These are phyloP conservation scores for Fragilaria crotonensis DNA, from an alignment of 108 stramenopile genomes.

Conservation along the genomic window DNA sequence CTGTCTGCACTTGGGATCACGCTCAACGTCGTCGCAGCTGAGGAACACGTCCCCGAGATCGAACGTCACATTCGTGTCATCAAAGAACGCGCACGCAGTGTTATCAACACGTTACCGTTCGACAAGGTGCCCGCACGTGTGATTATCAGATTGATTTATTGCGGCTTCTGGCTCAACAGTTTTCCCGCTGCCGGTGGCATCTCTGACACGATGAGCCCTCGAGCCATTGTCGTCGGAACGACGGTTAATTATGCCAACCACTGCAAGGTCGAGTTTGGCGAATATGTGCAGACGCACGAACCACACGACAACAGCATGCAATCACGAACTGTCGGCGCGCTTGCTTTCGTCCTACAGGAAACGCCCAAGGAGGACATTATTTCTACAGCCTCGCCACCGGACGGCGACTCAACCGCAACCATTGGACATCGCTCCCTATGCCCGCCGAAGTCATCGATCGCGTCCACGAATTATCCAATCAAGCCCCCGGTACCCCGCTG, in stretches of 20 bases:
- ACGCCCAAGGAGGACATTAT: constrained; percentile 14
- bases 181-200: constrained; percentile 11
- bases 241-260: constrained; percentile 3
- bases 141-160: constrained; percentile 12
- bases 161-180: constrained; percentile 19
- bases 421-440: constrained; percentile 19
- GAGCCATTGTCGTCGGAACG: constrained; percentile 6
- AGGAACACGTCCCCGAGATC: constrained; percentile 24
- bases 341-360: constrained; percentile 20
- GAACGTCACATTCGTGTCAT: constrained; percentile 18
- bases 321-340: constrained; percentile 21
- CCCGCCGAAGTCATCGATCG: constrained; percentile 11
- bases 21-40: constrained; percentile 13
- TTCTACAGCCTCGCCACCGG: constrained; percentile 8
- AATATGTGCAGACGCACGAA: constrained; percentile 14
- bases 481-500: neutral
- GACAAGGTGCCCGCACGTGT: constrained; percentile 6
- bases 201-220: constrained; percentile 7
- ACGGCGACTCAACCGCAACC: neutral
- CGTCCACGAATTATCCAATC: neutral
- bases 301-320: constrained; percentile 10
- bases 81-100: constrained; percentile 17
- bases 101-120: constrained; percentile 18
- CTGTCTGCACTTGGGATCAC: too few relatives aligned
- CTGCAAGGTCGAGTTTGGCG: constrained; percentile 10